Evolutionary conservation across 352 stramenopile genomes (phyloP), one percentile per base, ranked within the genome.

Genomic region (Phytophthora agathidicida): DNA sequence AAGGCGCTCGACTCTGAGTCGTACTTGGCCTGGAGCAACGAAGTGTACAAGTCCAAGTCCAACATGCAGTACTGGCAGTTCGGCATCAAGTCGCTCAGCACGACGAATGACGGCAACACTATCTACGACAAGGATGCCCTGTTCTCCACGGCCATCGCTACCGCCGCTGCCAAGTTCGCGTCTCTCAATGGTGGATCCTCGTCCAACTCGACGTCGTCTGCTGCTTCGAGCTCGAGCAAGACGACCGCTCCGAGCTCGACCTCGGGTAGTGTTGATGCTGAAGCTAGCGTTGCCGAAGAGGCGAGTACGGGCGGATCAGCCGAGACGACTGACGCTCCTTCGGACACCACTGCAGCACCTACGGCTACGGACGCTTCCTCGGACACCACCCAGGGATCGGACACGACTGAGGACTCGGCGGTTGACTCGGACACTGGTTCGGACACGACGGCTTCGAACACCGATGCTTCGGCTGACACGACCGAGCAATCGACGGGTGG

Each of bases 41-140:
- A 61, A 32, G 58, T 68, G 47, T 61, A 65, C 41, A 26, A 31
- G 13, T 26, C 27, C 45, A 65, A 69, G 48, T 74, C 60, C 7
- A 58, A 74, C 49, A 74, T 74, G 65, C 65, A 74, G 48, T 74
- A 74, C 60, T 74, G 65, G 65, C 65, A 74, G 50, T 74, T 74
- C 30, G 65, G 65, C 33, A 45, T 74, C 19, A 60, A 60, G 31
- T 74, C 65, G 8, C 53, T 74, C 7, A 59, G 41, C 42, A 50
- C 59, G 43, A 68, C 59, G n/a, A 44, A 68, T 30, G 59, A 68
- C 13, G 59, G 59, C 11, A 62, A 62, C 59, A 68, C 59, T n/a
- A 62, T 68, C 50, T 68, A 54, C 44, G 59, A 68, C 32, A 57
- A 46, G 22, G 59, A 68, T 31, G 28, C 8, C 17, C 38, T 68